Conservation (phyloP, 192 early-diverging fungal genomes). For the Allomyces arbusculus region DNA sequence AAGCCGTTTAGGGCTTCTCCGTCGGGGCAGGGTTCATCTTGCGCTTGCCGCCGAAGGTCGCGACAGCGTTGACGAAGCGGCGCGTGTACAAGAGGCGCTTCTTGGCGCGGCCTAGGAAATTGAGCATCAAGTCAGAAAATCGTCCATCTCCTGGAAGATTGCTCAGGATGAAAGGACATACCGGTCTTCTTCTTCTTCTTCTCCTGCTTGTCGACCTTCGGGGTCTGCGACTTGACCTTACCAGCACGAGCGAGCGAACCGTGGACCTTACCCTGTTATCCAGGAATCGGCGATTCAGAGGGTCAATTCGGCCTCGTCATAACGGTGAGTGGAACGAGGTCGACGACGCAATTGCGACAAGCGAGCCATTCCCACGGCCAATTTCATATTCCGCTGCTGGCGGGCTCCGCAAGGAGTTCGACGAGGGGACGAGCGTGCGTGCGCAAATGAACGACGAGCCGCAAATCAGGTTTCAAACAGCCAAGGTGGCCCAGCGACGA, state of each 20-base stretch:
- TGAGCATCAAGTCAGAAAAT: not conserved
- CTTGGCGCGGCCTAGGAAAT: conserved; percentile 62
- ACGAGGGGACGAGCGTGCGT: too few species aligned
- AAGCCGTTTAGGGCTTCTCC: conserved; percentile 14
- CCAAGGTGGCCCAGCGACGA: too few species aligned
- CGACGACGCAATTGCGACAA: too few species aligned
- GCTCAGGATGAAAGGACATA: conserved; percentile 3
- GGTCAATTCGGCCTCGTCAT: too few species aligned
- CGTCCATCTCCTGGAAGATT: not conserved
- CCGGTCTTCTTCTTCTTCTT: conserved; percentile 80
- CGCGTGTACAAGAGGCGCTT: conserved; percentile 93
- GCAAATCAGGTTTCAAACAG: too few species aligned
- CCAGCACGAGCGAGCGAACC: conserved; percentile 99
- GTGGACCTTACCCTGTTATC: conserved; percentile 92
- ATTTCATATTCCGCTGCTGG: too few species aligned
- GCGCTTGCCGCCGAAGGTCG: conserved; percentile 72
- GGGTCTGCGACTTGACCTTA: conserved; percentile 99
- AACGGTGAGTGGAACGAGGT: too few species aligned
- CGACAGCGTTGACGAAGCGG: conserved; percentile 89
- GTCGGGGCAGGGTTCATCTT: conserved; percentile 30
- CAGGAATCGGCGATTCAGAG: not conserved
- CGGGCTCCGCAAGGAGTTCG: too few species aligned
- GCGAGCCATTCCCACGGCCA: too few species aligned
- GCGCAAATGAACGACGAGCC: too few species aligned
- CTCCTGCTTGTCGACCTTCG: conserved; percentile 93